A percentile compares a stretch with the other conserved stretches of the same genome.
phyloP scores from a whole-genome alignment of 2,329 filamentous ascomycete species.

The Sporothrix brasiliensis region DNA sequence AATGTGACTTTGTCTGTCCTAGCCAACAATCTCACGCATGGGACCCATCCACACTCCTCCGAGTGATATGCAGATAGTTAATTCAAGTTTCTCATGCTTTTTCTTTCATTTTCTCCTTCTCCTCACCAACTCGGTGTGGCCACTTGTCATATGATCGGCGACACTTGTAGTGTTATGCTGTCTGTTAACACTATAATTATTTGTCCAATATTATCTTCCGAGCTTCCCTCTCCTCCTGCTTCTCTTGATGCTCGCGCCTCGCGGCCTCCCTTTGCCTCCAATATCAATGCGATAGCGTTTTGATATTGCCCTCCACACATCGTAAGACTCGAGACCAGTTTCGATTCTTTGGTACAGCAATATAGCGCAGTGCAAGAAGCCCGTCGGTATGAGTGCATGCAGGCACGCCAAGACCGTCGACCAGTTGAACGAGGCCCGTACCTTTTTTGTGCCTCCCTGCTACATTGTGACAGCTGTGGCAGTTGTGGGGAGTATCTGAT shows the following conservation, averaged over 20 bases:
- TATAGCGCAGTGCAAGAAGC: background rate
- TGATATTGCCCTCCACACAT: background rate
- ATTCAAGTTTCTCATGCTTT: background rate
- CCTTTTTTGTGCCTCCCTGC: slow-evolving; percentile 10
- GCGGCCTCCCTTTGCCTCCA: slow-evolving; percentile 8
- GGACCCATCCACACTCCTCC: background rate
- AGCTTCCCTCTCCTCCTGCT: background rate
- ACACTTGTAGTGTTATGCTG: slow-evolving; percentile 14
- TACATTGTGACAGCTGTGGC: background rate
- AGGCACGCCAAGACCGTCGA: slow-evolving; percentile 12
- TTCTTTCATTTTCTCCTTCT: background rate
- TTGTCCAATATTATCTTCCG: background rate
- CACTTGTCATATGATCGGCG: slow-evolving; percentile 23
- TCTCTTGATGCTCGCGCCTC: background rate
- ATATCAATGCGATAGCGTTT: slow-evolving; percentile 21
- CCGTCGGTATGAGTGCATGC: background rate
- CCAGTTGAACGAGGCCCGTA: slow-evolving; percentile 5
- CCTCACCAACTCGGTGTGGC: slow-evolving; percentile 5
- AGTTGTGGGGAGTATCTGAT: background rate
- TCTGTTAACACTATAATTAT: background rate
- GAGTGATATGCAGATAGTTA: background rate
- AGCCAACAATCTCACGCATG: slow-evolving; percentile 1
- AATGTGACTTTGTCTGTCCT: no score
- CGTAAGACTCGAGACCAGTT: no score
- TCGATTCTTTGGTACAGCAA: slow-evolving; percentile 12